Evolutionary conservation across 139 green algal species (phyloP), one percentile per base, ranked within the genome.

Genomic region (Volvox reticuliferus): DNA sequence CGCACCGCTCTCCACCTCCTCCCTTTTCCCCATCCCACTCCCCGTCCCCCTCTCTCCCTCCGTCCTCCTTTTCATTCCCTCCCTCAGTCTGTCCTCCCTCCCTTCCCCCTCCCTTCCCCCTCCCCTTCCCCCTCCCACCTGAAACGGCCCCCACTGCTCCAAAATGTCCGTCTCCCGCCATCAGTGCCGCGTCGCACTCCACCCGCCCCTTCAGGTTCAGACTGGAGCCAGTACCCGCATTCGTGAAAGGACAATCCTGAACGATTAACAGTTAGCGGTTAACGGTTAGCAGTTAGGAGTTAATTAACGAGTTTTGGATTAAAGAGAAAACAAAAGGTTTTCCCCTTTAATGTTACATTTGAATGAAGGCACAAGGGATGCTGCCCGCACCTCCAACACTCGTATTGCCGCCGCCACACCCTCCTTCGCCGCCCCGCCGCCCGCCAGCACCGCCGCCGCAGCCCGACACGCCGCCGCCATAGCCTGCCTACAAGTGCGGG

Each of bases 101-200:
- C 81, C 55, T 61, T 32, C 61, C 3, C n/a, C n/a, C 28, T 36
- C 35, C 61, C 61, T 20, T 24, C 81, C 44, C 44, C 32, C 32
- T 30, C 32, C n/a, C 76, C 50, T 5, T 19, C 76, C 26, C 76
- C 32, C 36, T 5, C 78, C 35, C 83, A 97, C 96, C 96, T 89
- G 95, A 89, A 12, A 92, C 95, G 17, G 97, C 97, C 0, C 92
- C 97, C 18, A 99, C 93, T 17, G 96, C 95, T 0, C 97, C 97
- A 90, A 96, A 97, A 0, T 89, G 79, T 3, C 94, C 95, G 16
- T 93, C 95, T 0, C 90, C 88, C 0, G 80, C 85, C 96, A 98
- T 98, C 36, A 98, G 77, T 82, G 93, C 94, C 1, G 97, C 97
- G 83, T 99, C 97, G 88, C 95, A 97, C 89, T 99, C 97, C 32